phyloP scores from a whole-genome alignment of 805 yeast genomes.

The Yamadazyma olivae region DNA sequence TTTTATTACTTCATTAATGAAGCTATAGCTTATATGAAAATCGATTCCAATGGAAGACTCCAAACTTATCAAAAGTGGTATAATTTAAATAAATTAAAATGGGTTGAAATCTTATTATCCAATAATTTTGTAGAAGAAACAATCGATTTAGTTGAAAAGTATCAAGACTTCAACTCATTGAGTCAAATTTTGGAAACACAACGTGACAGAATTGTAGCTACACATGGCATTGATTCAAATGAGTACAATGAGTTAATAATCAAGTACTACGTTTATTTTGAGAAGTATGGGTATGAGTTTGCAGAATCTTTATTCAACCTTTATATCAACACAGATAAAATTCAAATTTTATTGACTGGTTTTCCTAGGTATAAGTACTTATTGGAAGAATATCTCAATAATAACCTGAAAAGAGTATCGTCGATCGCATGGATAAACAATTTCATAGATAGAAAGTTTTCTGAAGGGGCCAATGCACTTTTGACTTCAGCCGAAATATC shows the following conservation, averaged over 20 bases:
- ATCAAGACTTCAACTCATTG: conserved; percentile 62
- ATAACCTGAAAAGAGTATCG: conserved; percentile 39
- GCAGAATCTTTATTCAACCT: conserved; percentile 61
- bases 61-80: conserved; percentile 32
- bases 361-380: conserved; percentile 51
- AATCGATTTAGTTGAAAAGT: conserved; percentile 59
- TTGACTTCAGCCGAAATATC: conserved; percentile 31
- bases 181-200: conserved; percentile 46
- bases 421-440: conserved; percentile 73
- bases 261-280: conserved; percentile 50
- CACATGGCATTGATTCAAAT: conserved; percentile 12
- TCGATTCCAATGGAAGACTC: conserved; percentile 18
- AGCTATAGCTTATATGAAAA: conserved; percentile 34
- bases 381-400: conserved; percentile 51
- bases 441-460: conserved; percentile 49
- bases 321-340: conserved; percentile 51
- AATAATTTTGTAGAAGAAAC: conserved; percentile 53
- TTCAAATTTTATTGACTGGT: conserved; percentile 51
- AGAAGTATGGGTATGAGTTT: conserved; percentile 63
- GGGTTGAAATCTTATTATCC: conserved; percentile 61
- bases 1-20: conserved; percentile 33
- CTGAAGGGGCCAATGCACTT: conserved; percentile 48
- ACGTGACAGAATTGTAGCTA: conserved; percentile 18
- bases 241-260: conserved; percentile 16
- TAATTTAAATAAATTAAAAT: conserved; percentile 29